Evolutionary conservation across 129 eudicot genomes (phyloP).

Genomic region (Helianthus tuberosus): DNA sequence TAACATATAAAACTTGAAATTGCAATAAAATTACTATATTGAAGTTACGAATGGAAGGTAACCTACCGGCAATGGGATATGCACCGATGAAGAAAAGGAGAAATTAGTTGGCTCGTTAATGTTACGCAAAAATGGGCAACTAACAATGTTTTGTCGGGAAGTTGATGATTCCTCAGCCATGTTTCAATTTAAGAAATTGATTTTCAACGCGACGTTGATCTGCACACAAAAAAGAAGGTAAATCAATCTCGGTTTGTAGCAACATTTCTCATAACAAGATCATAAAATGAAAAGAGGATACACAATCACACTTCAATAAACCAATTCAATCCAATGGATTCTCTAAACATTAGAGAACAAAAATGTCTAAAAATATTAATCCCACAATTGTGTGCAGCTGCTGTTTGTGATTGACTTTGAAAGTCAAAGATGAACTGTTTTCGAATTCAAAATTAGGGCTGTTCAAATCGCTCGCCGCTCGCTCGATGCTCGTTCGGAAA

Average conservation of each 20-base stretch:
- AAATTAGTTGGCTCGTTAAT: slow-evolving; percentile 94
- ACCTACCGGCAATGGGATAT: slow-evolving; percentile 80
- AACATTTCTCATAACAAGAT: background rate
- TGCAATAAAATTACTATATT: slow-evolving; percentile 9
- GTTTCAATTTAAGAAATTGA: slow-evolving; percentile 56
- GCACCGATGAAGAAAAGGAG: slow-evolving; percentile 67
- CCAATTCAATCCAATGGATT: slow-evolving; percentile 4
- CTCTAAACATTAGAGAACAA: background rate
- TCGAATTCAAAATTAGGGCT: background rate
- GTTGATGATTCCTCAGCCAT: slow-evolving; percentile 48
- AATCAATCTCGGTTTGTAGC: slow-evolving; percentile 1
- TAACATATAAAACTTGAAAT: background rate
- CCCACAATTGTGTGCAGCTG: background rate
- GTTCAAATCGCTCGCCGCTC: too few species aligned
- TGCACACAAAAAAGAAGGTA: slow-evolving; percentile 25
- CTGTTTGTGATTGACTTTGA: background rate
- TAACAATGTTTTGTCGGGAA: slow-evolving; percentile 50
- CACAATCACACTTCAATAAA: slow-evolving; percentile 8
- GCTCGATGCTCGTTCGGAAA: too few species aligned
- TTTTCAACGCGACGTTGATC: slow-evolving; percentile 29
- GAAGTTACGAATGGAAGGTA: slow-evolving; percentile 10
- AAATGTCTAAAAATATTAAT: slow-evolving; percentile 3
- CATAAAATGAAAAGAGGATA: slow-evolving; percentile 5
- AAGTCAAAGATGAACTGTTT: slow-evolving; percentile 8
- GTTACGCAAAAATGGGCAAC: slow-evolving; percentile 89